These are phyloP conservation scores for Serendipita vermifera DNA, from an alignment of 768 basidiomycete genomes.

Conservation along the genomic window DNA sequence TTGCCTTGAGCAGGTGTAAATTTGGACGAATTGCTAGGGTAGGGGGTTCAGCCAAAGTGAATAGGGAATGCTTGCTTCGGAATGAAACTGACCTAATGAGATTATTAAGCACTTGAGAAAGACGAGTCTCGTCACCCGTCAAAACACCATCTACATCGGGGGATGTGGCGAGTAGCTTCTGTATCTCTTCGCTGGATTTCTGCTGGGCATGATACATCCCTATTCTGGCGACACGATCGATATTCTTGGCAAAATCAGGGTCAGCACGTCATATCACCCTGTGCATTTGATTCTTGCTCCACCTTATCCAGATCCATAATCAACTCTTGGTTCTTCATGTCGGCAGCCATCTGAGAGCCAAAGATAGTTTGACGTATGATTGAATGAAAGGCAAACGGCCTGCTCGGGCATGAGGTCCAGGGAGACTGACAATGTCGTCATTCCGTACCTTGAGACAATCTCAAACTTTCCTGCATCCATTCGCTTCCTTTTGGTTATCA, in stretches of 20 bases:
- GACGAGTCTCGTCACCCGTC: slow-evolving; percentile 25
- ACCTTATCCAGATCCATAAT: slow-evolving; percentile 19
- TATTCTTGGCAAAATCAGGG: slow-evolving; percentile 10
- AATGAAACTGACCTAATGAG: slow-evolving; percentile 13
- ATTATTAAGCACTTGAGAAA: slow-evolving; percentile 21
- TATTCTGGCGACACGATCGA: slow-evolving; percentile 20
- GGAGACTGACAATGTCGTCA: neutral
- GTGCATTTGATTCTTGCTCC: too few relatives aligned
- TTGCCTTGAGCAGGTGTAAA: slow-evolving; percentile 21
- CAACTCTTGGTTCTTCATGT: slow-evolving; percentile 18
- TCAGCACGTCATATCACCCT: too few relatives aligned
- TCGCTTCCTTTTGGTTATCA: slow-evolving; percentile 15
- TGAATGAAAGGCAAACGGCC: slow-evolving; percentile 32
- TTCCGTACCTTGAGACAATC: slow-evolving; percentile 23
- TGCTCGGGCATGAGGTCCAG: neutral
- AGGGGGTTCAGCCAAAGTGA: neutral
- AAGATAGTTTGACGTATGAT: slow-evolving; percentile 29
- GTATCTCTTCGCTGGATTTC: slow-evolving; percentile 7
- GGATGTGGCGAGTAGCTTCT: neutral
- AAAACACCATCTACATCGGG: slow-evolving; percentile 18
- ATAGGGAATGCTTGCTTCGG: neutral
- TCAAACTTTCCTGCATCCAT: slow-evolving; percentile 69
- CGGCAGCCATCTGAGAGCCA: slow-evolving; percentile 21
- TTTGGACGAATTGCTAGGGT: slow-evolving; percentile 21
- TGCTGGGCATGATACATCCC: slow-evolving; percentile 13